phyloP scores from a whole-genome alignment of 2,329 filamentous ascomycete species.

The Samsoniella hepiali region DNA sequence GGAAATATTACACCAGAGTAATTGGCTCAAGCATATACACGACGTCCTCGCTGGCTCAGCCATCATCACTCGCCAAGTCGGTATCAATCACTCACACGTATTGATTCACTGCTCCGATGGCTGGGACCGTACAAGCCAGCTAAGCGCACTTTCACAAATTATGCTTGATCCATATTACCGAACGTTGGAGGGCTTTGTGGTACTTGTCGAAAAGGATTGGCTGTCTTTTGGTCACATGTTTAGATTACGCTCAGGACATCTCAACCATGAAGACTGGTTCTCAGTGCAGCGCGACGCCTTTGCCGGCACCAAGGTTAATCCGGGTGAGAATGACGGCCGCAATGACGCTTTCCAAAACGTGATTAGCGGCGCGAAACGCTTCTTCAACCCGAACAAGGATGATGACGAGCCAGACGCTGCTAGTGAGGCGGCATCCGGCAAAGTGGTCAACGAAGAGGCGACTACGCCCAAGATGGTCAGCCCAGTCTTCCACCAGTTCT shows the following conservation, averaged over 20 bases:
- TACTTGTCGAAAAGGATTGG: constrained; percentile 96
- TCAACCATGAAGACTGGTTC: constrained; percentile 95
- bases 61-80: constrained; percentile 82
- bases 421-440: constrained; percentile 38
- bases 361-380: constrained; percentile 83
- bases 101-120: constrained; percentile 97
- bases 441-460: constrained; percentile 54
- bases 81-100: constrained; percentile 89
- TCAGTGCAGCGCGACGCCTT: constrained; percentile 75
- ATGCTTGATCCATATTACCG: constrained; percentile 95
- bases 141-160: constrained; percentile 86
- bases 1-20: constrained; percentile 76
- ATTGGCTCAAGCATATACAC: constrained; percentile 87
- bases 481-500: constrained; percentile 95
- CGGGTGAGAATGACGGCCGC: constrained; percentile 58
- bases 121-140: constrained; percentile 95
- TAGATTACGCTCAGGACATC: constrained; percentile 79
- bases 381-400: constrained; percentile 69
- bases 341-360: constrained; percentile 82
- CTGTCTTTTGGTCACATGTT: constrained; percentile 98
- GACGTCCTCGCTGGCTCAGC: constrained; percentile 80
- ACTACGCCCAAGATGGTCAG: constrained; percentile 89
- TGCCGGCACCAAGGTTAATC: constrained; percentile 60
- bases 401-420: constrained; percentile 59
- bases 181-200: constrained; percentile 90